Conservation (phyloP, 768 basidiomycete genomes). For the Macrolepiota albuminosa region DNA sequence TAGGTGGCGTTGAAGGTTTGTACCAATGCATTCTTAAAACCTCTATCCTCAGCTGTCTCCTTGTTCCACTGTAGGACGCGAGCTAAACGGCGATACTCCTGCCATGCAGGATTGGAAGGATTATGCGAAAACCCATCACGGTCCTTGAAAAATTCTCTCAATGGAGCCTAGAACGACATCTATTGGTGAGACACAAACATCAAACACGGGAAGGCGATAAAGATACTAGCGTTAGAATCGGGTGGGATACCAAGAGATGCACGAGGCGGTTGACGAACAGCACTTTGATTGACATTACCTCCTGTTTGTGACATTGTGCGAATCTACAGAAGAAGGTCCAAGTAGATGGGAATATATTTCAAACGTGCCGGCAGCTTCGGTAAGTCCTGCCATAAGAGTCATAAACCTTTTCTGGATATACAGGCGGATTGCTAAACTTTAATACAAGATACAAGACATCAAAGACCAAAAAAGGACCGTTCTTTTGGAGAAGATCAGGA, state of each 20-base stretch:
- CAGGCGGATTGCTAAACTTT: background rate
- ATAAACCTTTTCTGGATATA: background rate
- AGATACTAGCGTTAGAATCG: background rate
- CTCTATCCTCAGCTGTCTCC: constrained; percentile 11
- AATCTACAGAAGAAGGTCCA: no score
- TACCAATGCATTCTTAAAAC: constrained; percentile 25
- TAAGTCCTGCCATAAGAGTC: background rate
- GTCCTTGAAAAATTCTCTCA: constrained; percentile 17
- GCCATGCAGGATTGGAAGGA: constrained; percentile 13
- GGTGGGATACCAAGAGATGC: no score
- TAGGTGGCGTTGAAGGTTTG: constrained; percentile 28
- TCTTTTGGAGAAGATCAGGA: background rate
- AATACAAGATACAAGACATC: background rate
- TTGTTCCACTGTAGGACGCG: constrained; percentile 13
- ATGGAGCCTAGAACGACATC: background rate
- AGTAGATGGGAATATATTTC: background rate
- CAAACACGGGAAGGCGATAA: no score
- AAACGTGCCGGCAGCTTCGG: no score
- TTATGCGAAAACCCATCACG: constrained; percentile 20
- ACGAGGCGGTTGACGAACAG: background rate
- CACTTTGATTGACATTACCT: background rate
- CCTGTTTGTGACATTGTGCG: background rate
- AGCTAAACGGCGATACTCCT: constrained; percentile 24
- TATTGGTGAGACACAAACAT: no score
- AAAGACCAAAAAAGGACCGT: background rate